Conservation (phyloP, 768 basidiomycete species). For the Lenzites betulinus region DNA sequence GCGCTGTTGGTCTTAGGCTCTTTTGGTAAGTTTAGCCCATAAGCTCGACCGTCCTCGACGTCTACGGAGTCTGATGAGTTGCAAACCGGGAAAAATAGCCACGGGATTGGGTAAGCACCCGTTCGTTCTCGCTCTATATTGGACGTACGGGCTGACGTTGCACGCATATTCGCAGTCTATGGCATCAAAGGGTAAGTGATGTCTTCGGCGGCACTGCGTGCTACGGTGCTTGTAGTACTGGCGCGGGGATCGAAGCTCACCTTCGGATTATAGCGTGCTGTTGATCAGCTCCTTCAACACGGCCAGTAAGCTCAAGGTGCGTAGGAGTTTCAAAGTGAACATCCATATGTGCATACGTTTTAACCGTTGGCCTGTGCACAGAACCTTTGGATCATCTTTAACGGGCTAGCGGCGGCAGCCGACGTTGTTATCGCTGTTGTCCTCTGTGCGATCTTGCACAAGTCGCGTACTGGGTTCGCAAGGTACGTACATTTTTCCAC, state of each 20-base stretch:
- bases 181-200: slow-evolving; percentile 14
- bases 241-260: too few relatives aligned
- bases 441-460: slow-evolving; percentile 50
- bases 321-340: neutral
- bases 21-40: too few relatives aligned
- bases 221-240: too few relatives aligned
- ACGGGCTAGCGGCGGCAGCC: slow-evolving; percentile 50
- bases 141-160: slow-evolving; percentile 5
- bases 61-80: too few relatives aligned
- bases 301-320: slow-evolving; percentile 13
- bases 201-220: neutral
- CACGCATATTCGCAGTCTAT: slow-evolving; percentile 1
- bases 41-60: too few relatives aligned
- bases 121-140: slow-evolving; percentile 35
- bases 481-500: too few relatives aligned
- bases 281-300: slow-evolving; percentile 8
- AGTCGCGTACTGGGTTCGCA: slow-evolving; percentile 55
- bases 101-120: slow-evolving; percentile 1
- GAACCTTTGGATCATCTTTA: slow-evolving; percentile 58
- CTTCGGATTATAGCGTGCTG: too few relatives aligned
- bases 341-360: too few relatives aligned
- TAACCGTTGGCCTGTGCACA: slow-evolving; percentile 23
- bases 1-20: slow-evolving; percentile 48
- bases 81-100: neutral
- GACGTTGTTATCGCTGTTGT: slow-evolving; percentile 53